phyloP scores from a whole-genome alignment of 768 basidiomycete species.

The Gloeopeniophorella convolvens region DNA sequence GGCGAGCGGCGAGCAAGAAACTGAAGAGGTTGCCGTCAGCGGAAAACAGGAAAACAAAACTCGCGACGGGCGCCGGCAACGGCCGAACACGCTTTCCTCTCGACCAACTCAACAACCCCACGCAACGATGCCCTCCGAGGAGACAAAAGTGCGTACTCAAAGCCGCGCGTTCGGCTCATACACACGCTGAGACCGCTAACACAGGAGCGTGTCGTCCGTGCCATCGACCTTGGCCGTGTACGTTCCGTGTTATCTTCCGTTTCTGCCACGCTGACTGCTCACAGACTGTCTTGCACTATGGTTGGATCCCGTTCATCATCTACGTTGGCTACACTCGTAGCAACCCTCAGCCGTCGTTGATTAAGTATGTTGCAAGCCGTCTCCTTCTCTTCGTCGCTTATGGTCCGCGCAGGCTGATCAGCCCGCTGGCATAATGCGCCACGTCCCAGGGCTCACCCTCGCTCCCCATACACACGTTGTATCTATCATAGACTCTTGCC shows the following conservation, averaged over 20 bases:
- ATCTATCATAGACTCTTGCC: slow-evolving; percentile 13
- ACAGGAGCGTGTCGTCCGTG: slow-evolving; percentile 78
- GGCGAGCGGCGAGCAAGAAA: too few species aligned
- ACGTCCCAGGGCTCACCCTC: slow-evolving; percentile 27
- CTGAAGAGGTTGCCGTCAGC: too few species aligned
- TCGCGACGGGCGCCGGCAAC: slow-evolving; percentile 21
- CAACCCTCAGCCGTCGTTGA: slow-evolving; percentile 90
- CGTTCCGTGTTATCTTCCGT: slow-evolving; percentile 25
- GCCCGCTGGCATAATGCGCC: slow-evolving; percentile 71
- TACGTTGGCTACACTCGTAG: slow-evolving; percentile 91
- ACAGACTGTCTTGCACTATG: slow-evolving; percentile 87
- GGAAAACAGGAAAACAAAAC: slow-evolving; percentile 16
- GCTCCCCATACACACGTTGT: slow-evolving; percentile 1
- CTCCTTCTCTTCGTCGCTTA: neutral
- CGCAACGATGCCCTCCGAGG: slow-evolving; percentile 75
- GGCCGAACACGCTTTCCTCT: slow-evolving; percentile 29
- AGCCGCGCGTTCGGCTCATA: neutral
- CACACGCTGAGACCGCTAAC: neutral
- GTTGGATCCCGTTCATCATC: slow-evolving; percentile 95
- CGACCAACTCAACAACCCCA: slow-evolving; percentile 21
- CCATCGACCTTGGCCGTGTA: slow-evolving; percentile 78
- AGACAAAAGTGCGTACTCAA: slow-evolving; percentile 68
- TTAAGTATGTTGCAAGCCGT: slow-evolving; percentile 63
- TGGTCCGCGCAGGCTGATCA: slow-evolving; percentile 63
- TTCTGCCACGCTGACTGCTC: slow-evolving; percentile 2